Conservation (phyloP, 176 grass and related monocot species). For the Oryza australiensis region DNA sequence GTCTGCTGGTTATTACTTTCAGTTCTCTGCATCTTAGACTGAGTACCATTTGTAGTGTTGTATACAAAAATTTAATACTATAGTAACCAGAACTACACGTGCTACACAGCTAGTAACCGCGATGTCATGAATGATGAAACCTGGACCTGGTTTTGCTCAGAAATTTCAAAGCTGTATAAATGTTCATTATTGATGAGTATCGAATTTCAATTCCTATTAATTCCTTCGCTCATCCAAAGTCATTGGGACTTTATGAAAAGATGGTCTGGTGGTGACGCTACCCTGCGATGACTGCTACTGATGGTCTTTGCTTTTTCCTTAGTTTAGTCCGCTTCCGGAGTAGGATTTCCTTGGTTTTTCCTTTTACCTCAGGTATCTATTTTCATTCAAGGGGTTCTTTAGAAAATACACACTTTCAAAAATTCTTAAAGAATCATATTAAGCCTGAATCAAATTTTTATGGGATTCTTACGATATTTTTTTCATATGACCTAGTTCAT, state of each 20-base stretch:
- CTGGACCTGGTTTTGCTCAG: not conserved
- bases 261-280: not conserved
- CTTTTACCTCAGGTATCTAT: too few species aligned
- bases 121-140: not conserved
- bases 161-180: slow-evolving; percentile 30
- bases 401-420: too few species aligned
- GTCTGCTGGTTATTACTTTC: not conserved
- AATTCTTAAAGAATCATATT: too few species aligned
- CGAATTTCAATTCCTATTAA: slow-evolving; percentile 6
- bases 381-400: too few species aligned
- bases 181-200: not conserved
- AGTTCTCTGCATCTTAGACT: not conserved
- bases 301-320: not conserved
- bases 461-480: too few species aligned
- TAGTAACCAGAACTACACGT: not conserved
- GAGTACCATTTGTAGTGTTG: not conserved
- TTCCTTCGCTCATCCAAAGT: not conserved
- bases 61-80: not conserved
- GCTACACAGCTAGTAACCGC: slow-evolving; percentile 2
- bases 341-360: too few species aligned
- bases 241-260: not conserved
- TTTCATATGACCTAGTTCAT: too few species aligned
- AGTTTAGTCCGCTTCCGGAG: too few species aligned
- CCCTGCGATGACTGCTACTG: not conserved
- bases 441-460: too few species aligned